These are phyloP conservation scores for Elaeis guineensis DNA, from an alignment of 176 grass and related monocot species.

Conservation along the genomic window DNA sequence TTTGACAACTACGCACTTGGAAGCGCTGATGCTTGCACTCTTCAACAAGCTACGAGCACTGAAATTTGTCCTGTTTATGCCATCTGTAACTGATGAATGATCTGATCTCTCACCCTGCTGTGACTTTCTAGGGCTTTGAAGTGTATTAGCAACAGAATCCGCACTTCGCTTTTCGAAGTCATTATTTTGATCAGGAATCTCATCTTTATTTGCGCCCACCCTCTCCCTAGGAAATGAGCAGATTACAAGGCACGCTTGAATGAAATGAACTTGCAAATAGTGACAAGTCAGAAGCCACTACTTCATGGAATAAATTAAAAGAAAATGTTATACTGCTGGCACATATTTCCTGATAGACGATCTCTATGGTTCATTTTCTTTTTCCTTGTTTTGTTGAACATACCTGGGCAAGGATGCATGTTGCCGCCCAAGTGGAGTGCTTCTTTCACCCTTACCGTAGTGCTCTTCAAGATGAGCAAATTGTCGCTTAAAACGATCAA, in stretches of 20 bases:
- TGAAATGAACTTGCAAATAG: too few species aligned
- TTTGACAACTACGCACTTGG: slow-evolving; percentile 66
- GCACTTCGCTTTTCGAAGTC: slow-evolving; percentile 41
- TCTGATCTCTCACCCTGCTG: slow-evolving; percentile 23
- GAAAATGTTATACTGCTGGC: too few species aligned
- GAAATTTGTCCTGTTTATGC: slow-evolving; percentile 19
- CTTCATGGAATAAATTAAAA: too few species aligned
- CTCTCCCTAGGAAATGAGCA: slow-evolving; percentile 51
- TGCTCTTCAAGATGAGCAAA: slow-evolving; percentile 11
- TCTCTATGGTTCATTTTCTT: not conserved
- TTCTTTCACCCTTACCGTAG: not conserved
- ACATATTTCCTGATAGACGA: not conserved
- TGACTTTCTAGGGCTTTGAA: slow-evolving; percentile 44
- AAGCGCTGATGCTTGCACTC: slow-evolving; percentile 95
- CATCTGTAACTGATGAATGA: slow-evolving; percentile 20
- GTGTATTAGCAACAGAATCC: slow-evolving; percentile 42
- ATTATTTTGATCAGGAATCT: slow-evolving; percentile 40
- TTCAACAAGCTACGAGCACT: slow-evolving; percentile 57
- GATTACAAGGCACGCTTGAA: too few species aligned
- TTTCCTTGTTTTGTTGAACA: too few species aligned
- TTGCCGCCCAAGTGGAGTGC: not conserved
- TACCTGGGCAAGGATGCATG: slow-evolving; percentile 10
- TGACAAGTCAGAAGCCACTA: too few species aligned
- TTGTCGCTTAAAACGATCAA: slow-evolving; percentile 10
- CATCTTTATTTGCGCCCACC: slow-evolving; percentile 50